phyloP scores from a whole-genome alignment of 306 rosid species.

The Trifolium fragiferum region DNA sequence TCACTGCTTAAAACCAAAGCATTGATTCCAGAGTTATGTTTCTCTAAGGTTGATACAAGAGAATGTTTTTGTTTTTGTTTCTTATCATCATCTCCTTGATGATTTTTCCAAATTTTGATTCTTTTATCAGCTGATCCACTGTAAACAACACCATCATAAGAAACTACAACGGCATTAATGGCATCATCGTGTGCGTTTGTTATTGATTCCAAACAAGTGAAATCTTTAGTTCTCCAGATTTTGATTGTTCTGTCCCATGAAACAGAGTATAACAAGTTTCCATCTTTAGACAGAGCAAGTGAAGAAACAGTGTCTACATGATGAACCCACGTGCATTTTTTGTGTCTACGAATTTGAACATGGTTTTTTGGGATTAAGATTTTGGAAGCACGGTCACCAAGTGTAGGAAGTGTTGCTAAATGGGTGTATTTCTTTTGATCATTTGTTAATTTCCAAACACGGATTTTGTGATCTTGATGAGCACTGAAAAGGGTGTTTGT shows the following conservation, averaged over 20 bases:
- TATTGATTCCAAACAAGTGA: constrained; percentile 80
- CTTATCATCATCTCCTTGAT: constrained; percentile 30
- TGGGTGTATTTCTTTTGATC: constrained; percentile 55
- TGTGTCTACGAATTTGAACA: constrained; percentile 81
- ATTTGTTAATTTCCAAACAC: constrained; percentile 70
- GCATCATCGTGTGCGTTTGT: constrained; percentile 84
- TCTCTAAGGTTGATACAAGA: constrained; percentile 62
- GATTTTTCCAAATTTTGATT: constrained; percentile 75
- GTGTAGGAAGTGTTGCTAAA: constrained; percentile 79
- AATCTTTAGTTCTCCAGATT: constrained; percentile 76
- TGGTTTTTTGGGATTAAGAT: constrained; percentile 67
- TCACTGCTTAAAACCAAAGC: constrained; percentile 74
- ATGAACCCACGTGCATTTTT: constrained; percentile 87
- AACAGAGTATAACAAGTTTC: constrained; percentile 70
- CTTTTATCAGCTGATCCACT: constrained; percentile 88
- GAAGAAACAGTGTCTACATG: constrained; percentile 89
- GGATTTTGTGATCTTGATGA: constrained; percentile 89
- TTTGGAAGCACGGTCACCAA: constrained; percentile 75
- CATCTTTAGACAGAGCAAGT: constrained; percentile 72
- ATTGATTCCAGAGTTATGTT: constrained; percentile 79
- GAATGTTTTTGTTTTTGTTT: constrained; percentile 49
- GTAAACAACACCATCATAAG: constrained; percentile 62
- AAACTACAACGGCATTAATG: constrained; percentile 71
- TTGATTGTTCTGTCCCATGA: constrained; percentile 94
- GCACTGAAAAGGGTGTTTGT: constrained; percentile 77